phyloP scores from a whole-genome alignment of 257 asterid species.

The Lantana camara region DNA sequence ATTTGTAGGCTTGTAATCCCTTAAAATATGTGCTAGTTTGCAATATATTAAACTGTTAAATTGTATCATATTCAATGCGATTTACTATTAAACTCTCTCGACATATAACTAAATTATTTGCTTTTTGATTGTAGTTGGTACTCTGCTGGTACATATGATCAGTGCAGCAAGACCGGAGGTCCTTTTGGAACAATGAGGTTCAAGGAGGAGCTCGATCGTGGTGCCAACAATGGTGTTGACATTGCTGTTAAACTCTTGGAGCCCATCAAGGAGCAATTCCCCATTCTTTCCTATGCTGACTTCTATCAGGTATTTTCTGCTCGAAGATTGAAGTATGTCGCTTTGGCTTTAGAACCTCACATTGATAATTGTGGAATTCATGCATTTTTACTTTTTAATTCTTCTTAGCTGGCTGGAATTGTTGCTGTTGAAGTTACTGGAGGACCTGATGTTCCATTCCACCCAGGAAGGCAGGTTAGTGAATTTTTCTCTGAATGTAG shows the following conservation, averaged over 20 bases:
- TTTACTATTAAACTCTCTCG: too few species aligned
- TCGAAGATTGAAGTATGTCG: background rate
- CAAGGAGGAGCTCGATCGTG: slow-evolving; percentile 62
- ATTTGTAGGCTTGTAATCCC: background rate
- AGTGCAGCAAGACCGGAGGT: slow-evolving; percentile 77
- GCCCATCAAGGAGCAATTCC: slow-evolving; percentile 82
- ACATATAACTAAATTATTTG: background rate
- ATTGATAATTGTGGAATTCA: background rate
- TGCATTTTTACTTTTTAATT: background rate
- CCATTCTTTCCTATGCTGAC: slow-evolving; percentile 73
- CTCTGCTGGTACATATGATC: slow-evolving; percentile 94
- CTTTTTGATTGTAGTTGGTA: slow-evolving; percentile 80
- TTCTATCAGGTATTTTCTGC: slow-evolving; percentile 67
- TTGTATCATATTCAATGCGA: too few species aligned
- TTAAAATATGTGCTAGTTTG: background rate
- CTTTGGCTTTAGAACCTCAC: background rate
- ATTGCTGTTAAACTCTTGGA: slow-evolving; percentile 77
- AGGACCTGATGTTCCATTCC: slow-evolving; percentile 96
- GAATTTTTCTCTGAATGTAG: background rate
- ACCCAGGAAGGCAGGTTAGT: slow-evolving; percentile 90
- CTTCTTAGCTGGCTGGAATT: slow-evolving; percentile 81
- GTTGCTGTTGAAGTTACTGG: slow-evolving; percentile 97
- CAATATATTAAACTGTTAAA: background rate
- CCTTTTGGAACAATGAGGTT: slow-evolving; percentile 95
- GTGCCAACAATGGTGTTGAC: slow-evolving; percentile 81